Evolutionary conservation across 257 asterid genomes (phyloP).

Genomic region (Ballota nigra): DNA sequence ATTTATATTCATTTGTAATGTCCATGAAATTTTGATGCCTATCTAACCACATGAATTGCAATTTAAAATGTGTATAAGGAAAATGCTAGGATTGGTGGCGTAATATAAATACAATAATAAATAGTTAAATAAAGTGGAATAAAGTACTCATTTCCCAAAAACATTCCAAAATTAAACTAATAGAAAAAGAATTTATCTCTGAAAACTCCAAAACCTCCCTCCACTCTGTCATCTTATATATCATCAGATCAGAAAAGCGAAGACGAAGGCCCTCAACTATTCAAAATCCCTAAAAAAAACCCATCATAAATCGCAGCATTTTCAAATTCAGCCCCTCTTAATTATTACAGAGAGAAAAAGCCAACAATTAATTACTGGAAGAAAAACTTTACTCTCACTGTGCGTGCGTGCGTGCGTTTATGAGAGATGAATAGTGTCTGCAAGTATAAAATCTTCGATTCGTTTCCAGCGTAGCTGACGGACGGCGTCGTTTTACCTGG

Average conservation of each 20-base stretch:
- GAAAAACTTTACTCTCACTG: constrained; percentile 12
- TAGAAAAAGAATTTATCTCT: neutral
- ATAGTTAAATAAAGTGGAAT: neutral
- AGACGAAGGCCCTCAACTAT: constrained; percentile 34
- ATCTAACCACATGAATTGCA: neutral
- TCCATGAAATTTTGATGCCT: neutral
- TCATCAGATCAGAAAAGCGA: constrained; percentile 45
- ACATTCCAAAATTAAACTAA: constrained; percentile 40
- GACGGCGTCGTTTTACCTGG: constrained; percentile 22
- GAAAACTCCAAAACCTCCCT: constrained; percentile 51
- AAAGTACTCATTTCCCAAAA: constrained; percentile 31
- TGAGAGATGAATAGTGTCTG: constrained; percentile 46
- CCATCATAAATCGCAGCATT: constrained; percentile 32
- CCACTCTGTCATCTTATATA: constrained; percentile 26
- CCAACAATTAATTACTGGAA: constrained; percentile 30
- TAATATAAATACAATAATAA: neutral
- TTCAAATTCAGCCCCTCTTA: constrained; percentile 30
- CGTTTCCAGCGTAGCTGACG: constrained; percentile 49
- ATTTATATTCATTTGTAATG: neutral
- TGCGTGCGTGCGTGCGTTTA: neutral
- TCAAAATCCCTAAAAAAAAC: constrained; percentile 40
- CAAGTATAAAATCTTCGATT: constrained; percentile 57
- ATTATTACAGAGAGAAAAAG: constrained; percentile 26
- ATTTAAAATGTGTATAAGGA: neutral
- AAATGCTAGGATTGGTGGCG: neutral